Percentiles rank a stretch among this genome's conserved stretches.
Evolutionary conservation across 352 stramenopile genomes (phyloP).

Genomic region (Plasmopara halstedii): DNA sequence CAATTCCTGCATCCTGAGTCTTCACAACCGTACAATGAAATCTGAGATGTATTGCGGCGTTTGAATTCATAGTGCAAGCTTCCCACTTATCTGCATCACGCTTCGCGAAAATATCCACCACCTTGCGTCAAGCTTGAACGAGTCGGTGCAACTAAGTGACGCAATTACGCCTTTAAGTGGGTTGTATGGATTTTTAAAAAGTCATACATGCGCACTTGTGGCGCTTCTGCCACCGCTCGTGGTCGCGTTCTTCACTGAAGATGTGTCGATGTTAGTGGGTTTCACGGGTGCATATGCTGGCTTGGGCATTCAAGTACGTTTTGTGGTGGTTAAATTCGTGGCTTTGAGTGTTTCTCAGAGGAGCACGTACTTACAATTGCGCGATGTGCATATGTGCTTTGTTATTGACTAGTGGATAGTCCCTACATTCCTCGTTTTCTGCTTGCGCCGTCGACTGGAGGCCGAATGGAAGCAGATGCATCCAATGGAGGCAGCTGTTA

Average conservation of each 20-base stretch:
- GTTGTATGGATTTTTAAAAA: constrained; percentile 36
- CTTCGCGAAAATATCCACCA: constrained; percentile 78
- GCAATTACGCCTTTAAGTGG: constrained; percentile 10
- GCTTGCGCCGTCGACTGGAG: constrained; percentile 48
- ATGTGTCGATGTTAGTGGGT: constrained; percentile 84
- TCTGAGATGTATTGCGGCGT: not conserved
- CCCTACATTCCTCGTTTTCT: constrained; percentile 68
- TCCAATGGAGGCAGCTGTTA: constrained; percentile 23
- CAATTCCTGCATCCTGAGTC: too few relatives aligned
- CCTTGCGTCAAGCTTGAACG: constrained; percentile 43
- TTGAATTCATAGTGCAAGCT: constrained; percentile 48
- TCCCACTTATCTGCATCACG: constrained; percentile 83
- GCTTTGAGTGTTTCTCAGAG: constrained; percentile 18
- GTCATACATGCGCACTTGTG: constrained; percentile 60
- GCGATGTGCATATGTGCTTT: constrained; percentile 21
- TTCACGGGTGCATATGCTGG: constrained; percentile 82
- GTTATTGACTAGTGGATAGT: constrained; percentile 64
- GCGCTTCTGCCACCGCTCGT: constrained; percentile 71
- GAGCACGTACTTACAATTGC: constrained; percentile 23
- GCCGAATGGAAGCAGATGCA: constrained; percentile 32
- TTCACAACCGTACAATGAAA: not conserved
- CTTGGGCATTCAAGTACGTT: constrained; percentile 72
- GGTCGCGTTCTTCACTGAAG: constrained; percentile 81
- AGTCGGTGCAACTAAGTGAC: constrained; percentile 15
- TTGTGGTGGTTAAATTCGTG: constrained; percentile 1